Conservation (phyloP, 371 early-diverging fungal genomes). For the Mucor plumbeus region DNA sequence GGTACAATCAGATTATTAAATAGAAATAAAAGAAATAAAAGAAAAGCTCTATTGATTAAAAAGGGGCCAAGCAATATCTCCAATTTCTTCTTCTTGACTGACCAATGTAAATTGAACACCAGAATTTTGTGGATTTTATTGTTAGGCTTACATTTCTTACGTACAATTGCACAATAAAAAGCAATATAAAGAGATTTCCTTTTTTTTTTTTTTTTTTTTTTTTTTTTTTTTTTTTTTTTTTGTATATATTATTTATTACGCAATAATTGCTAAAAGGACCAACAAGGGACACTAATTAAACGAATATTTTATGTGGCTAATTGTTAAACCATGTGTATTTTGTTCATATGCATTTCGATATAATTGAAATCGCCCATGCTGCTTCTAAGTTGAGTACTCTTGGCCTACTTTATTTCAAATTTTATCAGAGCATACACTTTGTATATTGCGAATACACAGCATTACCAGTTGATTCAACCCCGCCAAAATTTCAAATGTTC, state of each 20-base stretch:
- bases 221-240: neutral
- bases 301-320: neutral
- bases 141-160: no score
- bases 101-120: slow-evolving; percentile 7
- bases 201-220: neutral
- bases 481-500: no score
- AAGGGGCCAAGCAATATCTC: slow-evolving; percentile 1
- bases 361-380: neutral
- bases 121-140: neutral
- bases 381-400: neutral
- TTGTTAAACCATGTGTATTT: neutral
- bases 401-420: neutral
- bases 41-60: slow-evolving; percentile 2
- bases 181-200: neutral
- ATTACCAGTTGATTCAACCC: no score
- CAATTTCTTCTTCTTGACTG: neutral
- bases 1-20: neutral
- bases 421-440: neutral
- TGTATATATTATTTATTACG: neutral
- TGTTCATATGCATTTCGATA: neutral
- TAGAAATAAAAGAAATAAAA: slow-evolving; percentile 1
- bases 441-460: neutral
- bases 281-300: neutral
- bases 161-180: neutral
- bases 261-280: neutral